phyloP scores from a whole-genome alignment of 2,329 filamentous ascomycete species.

The Xylariaceae sp. region DNA sequence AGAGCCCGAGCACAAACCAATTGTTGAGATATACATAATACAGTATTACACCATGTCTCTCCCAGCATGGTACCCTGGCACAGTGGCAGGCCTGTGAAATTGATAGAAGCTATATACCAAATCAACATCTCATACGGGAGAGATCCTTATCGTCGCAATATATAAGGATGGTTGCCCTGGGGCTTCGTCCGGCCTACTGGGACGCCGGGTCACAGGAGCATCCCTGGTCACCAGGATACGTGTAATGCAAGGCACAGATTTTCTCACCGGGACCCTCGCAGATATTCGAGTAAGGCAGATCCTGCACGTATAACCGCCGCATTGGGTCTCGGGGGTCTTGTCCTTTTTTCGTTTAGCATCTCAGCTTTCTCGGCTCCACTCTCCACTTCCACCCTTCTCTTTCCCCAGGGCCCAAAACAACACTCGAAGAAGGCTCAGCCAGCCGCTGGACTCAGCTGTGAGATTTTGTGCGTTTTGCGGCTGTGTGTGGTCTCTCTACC shows the following conservation, averaged over 20 bases:
- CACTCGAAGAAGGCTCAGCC: too few species aligned
- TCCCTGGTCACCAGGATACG: conserved; percentile 5
- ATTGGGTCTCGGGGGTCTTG: background rate
- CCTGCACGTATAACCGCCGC: conserved; percentile 3
- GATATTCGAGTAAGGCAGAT: background rate
- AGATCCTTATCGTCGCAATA: background rate
- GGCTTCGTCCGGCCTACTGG: too few species aligned
- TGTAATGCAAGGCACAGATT: conserved; percentile 10
- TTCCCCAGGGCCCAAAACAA: too few species aligned
- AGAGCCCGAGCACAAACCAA: conserved; percentile 1
- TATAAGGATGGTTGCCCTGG: conserved; percentile 1
- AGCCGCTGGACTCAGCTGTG: too few species aligned
- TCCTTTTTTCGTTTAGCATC: background rate
- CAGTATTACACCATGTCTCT: conserved; percentile 8
- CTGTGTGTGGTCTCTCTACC: conserved; percentile 4
- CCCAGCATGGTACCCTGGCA: conserved; percentile 1
- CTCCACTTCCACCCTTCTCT: too few species aligned
- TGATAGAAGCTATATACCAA: background rate
- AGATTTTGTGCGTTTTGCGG: too few species aligned
- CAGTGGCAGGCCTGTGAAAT: background rate
- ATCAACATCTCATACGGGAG: background rate
- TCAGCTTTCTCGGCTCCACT: too few species aligned
- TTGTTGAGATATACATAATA: too few species aligned
- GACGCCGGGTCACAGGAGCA: too few species aligned
- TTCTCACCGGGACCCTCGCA: conserved; percentile 2